Conservation (phyloP, 108 stramenopile species). For the Nitzschia sp. region DNA sequence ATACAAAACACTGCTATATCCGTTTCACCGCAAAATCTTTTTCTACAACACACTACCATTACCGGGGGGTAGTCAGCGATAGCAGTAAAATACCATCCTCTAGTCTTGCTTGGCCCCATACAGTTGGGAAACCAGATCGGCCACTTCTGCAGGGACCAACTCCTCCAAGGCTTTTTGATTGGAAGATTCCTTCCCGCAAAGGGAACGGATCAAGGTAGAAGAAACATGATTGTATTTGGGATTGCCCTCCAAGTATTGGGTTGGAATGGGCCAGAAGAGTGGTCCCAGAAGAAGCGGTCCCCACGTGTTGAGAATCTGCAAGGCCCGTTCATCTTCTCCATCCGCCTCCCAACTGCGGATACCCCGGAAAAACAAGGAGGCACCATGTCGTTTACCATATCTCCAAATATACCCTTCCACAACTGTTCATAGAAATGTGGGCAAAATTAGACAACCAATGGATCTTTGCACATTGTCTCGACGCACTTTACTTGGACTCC, state of each 20-base stretch:
- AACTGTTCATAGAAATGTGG: conserved; percentile 31
- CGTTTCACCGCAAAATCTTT: too few relatives aligned
- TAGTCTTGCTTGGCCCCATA: conserved; percentile 3
- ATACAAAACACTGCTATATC: too few relatives aligned
- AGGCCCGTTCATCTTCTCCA: conserved; percentile 64
- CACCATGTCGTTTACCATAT: conserved; percentile 60
- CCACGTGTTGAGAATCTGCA: conserved; percentile 73
- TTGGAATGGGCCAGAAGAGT: conserved; percentile 61
- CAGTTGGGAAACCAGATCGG: conserved; percentile 11
- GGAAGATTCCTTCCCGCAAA: conserved; percentile 38
- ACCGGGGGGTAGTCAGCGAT: too few relatives aligned
- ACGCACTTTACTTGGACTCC: conserved; percentile 5
- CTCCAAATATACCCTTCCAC: conserved; percentile 86
- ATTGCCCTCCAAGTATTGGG: conserved; percentile 75
- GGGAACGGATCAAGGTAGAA: conserved; percentile 64
- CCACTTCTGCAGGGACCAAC: conserved; percentile 12
- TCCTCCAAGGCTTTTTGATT: conserved; percentile 5
- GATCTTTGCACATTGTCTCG: background rate
- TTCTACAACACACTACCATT: too few relatives aligned
- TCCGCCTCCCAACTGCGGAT: conserved; percentile 86
- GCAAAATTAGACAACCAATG: conserved; percentile 3
- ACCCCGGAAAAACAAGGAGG: conserved; percentile 67
- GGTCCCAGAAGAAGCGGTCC: conserved; percentile 64
- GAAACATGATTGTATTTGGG: conserved; percentile 77
- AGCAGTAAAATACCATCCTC: too few relatives aligned